A percentile compares a stretch with the other conserved stretches of the same genome.
phyloP scores from a whole-genome alignment of 2,329 filamentous ascomycete species.

The Fusarium drepaniforme region DNA sequence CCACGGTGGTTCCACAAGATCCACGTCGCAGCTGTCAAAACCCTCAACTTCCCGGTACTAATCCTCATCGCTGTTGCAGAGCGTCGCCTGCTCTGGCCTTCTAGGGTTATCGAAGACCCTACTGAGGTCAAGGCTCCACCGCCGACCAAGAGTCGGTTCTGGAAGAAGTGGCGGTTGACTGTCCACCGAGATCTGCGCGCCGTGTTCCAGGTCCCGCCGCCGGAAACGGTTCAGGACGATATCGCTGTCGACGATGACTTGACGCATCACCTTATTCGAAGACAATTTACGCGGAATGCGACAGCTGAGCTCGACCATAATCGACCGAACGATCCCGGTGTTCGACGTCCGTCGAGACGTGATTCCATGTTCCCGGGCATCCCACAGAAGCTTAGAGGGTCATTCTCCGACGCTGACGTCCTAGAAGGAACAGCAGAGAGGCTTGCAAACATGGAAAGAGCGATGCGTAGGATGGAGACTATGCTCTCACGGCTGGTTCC shows the following conservation, averaged over 20 bases:
- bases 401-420: conserved; percentile 61
- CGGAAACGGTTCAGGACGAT: conserved; percentile 68
- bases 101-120: conserved; percentile 28
- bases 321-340: conserved; percentile 40
- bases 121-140: conserved; percentile 37
- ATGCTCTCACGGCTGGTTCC: conserved; percentile 57
- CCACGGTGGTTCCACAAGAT: conserved; percentile 92
- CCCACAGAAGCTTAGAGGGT: conserved; percentile 59
- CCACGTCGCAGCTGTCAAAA: conserved; percentile 80
- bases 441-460: conserved; percentile 63
- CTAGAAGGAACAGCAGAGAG: conserved; percentile 57
- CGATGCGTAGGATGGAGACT: conserved; percentile 61
- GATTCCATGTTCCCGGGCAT: conserved; percentile 70
- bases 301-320: conserved; percentile 50
- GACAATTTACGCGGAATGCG: conserved; percentile 64
- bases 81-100: conserved; percentile 74
- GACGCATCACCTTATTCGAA: conserved; percentile 68
- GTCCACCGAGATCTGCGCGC: conserved; percentile 79
- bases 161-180: conserved; percentile 76
- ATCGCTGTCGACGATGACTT: conserved; percentile 71
- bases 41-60: conserved; percentile 81
- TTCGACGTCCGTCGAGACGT: conserved; percentile 56
- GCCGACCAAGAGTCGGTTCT: conserved; percentile 63
- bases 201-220: conserved; percentile 79
- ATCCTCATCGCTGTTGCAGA: conserved; percentile 79